Base-by-base conservation (phyloP, 192 early-diverging fungal genomes). In the Allomyces macrogynus region DNA sequence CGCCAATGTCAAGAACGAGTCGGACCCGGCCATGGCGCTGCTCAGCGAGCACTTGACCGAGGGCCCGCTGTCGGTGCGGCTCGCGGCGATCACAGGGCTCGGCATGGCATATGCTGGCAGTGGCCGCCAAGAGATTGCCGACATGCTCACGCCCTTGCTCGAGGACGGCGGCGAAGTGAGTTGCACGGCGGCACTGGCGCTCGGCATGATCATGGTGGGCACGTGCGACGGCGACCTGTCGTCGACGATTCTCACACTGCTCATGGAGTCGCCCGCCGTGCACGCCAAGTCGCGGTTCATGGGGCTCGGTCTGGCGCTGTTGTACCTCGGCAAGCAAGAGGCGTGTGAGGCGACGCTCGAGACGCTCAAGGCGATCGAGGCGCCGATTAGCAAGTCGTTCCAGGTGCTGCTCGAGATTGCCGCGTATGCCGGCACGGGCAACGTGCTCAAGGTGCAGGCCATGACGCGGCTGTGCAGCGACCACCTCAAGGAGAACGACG, bases 381-480 rank as follows among this genome's bases (percentile, higher is more conserved):
- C 93, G 72, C 92, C 94, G 27, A 78, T 97, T 62, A 87, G 89
- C 70, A 88, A 92, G 78, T 87, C 90, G 70, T 85, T 89, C 22
- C 81, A 79, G 63, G 87, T 93, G 0, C 73, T 99, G 69, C 86
- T 97, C 40, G 91, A 95, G 70, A 84, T 85, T 63, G 86, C 87
- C 66, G 87, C 93, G 16, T 95, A 90, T 73, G 86, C 92, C 26
- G 95, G 86, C 65, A 90, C 92, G 23, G 96, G 96, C 26, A 95
- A 99, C 74, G 96, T 99, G 20, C 78, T 97, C 61, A 93, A 91
- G 75, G 81, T 99, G 20, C 96, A 99, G 70, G 83, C 86, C 67
- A 91, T 99, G 94, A 81, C 97, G 63, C 93, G 94, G 68, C 74
- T 86, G 66, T 95, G 92, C 79, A 89, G 90, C 61, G 93, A 99